Conservation (phyloP, 2,329 filamentous ascomycete species). For the Arthroderma sp. region DNA sequence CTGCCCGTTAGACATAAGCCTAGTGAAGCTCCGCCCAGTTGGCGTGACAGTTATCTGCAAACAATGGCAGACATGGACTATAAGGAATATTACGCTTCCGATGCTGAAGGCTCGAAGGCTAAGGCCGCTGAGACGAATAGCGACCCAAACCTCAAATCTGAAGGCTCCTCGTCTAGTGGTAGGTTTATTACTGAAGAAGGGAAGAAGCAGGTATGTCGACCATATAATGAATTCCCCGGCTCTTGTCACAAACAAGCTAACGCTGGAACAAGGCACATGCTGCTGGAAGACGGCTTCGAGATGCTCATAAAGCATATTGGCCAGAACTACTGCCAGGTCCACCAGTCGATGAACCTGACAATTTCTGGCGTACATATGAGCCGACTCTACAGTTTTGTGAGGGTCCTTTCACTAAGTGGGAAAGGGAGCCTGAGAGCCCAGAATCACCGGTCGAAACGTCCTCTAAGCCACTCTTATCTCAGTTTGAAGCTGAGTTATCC, state of each 20-base stretch:
- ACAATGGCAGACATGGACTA: not conserved
- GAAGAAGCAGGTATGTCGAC: constrained; percentile 16
- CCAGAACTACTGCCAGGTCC: not conserved
- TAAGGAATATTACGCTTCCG: not conserved
- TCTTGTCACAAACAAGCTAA: not conserved
- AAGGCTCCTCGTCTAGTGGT: not conserved
- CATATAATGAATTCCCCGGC: not conserved
- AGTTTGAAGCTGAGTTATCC: constrained; percentile 31
- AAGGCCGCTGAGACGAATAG: too few species aligned
- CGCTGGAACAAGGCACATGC: not conserved
- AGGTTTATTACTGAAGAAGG: constrained; percentile 17
- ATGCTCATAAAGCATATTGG: not conserved
- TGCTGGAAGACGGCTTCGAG: not conserved
- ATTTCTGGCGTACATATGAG: constrained; percentile 8
- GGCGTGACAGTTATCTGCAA: not conserved
- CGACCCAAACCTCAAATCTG: not conserved
- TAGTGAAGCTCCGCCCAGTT: not conserved
- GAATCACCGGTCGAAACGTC: constrained; percentile 16
- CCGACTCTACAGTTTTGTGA: not conserved
- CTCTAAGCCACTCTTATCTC: constrained; percentile 26
- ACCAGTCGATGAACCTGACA: not conserved
- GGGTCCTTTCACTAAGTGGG: not conserved
- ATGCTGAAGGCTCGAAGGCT: not conserved
- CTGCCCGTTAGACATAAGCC: too few species aligned
- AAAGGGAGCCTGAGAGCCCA: constrained; percentile 15